Evolutionary conservation across 192 early-diverging fungal genomes (phyloP).

Genomic region (Entomortierella parvispora): DNA sequence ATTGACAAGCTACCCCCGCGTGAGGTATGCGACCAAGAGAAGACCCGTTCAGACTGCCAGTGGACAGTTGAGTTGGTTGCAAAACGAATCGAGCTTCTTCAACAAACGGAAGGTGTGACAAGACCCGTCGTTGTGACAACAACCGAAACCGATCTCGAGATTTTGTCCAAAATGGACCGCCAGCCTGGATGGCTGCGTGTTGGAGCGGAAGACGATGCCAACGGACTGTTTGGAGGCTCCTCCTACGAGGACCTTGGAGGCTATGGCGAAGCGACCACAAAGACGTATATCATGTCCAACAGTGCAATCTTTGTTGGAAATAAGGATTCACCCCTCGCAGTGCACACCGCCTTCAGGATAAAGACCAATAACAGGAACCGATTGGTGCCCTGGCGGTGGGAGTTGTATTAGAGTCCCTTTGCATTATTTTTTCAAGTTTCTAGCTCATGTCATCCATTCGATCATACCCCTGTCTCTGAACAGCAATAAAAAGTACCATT

Average conservation of each 20-base stretch:
- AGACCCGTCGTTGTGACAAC: constrained; percentile 40
- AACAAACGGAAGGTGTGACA: constrained; percentile 8
- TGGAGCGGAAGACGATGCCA: constrained; percentile 9
- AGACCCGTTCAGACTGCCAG: neutral
- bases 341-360: constrained; percentile 31
- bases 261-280: constrained; percentile 7
- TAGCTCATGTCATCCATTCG: too few relatives aligned
- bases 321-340: neutral
- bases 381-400: constrained; percentile 20
- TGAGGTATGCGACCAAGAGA: constrained; percentile 18
- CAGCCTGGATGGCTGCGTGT: constrained; percentile 30
- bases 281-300: constrained; percentile 29
- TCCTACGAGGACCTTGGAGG: constrained; percentile 26
- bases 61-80: constrained; percentile 35
- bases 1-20: constrained; percentile 32
- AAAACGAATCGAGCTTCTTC: constrained; percentile 29
- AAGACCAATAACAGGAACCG: constrained; percentile 15
- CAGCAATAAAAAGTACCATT: too few relatives aligned
- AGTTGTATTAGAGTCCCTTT: constrained; percentile 24
- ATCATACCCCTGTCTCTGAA: too few relatives aligned
- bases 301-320: constrained; percentile 45
- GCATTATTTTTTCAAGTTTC: neutral
- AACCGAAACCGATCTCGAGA: constrained; percentile 28
- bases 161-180: constrained; percentile 29
- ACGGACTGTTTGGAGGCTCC: constrained; percentile 19